Percentiles rank a stretch among this genome's conserved stretches.
phyloP scores from a whole-genome alignment of 73 alveolate species.

The Paramecium sexaurelia region DNA sequence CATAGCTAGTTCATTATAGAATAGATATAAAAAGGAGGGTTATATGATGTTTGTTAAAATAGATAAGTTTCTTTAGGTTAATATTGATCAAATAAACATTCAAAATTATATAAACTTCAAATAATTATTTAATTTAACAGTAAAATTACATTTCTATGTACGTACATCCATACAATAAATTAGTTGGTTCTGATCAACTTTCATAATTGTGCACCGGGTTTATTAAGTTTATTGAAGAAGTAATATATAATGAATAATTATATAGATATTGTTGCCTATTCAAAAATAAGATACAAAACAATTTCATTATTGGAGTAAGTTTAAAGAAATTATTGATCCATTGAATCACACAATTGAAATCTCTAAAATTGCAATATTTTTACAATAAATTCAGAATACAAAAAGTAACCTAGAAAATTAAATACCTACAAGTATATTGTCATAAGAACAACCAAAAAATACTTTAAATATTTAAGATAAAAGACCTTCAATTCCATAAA shows the following conservation, averaged over 20 bases:
- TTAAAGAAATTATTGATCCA: slow-evolving; percentile 12
- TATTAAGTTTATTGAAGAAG: slow-evolving; percentile 41
- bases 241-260: background rate
- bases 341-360: slow-evolving; percentile 15
- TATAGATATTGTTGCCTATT: background rate
- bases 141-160: background rate
- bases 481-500: background rate
- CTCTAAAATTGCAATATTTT: background rate
- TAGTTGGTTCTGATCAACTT: background rate
- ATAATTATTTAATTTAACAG: background rate
- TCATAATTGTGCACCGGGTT: background rate
- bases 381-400: background rate
- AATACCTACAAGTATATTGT: background rate
- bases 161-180: background rate
- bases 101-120: background rate
- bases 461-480: background rate
- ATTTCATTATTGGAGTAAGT: background rate
- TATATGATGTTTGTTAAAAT: background rate
- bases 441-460: background rate
- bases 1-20: background rate
- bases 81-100: background rate
- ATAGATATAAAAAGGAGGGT: background rate
- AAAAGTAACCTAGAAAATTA: background rate
- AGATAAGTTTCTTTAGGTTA: background rate
- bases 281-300: background rate